These are phyloP conservation scores for Naganishia albida DNA, from an alignment of 1,284 basidiomycete species.

Conservation along the genomic window DNA sequence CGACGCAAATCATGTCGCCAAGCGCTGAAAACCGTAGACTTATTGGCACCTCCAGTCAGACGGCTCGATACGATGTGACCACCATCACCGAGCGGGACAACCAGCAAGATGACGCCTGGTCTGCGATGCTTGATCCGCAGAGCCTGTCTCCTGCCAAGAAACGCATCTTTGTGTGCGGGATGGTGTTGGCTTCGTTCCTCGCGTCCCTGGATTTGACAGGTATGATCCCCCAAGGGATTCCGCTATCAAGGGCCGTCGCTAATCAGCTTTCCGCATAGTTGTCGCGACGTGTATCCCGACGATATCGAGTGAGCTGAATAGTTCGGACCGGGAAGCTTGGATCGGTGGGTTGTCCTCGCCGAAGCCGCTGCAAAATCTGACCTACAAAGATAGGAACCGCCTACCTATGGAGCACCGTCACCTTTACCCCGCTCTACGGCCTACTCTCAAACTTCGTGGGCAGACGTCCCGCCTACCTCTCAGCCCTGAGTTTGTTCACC, in stretches of 20 bases:
- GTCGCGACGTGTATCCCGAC: conserved; percentile 42
- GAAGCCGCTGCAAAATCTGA: too few relatives aligned
- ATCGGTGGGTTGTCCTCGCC: conserved; percentile 34
- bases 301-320: conserved; percentile 39
- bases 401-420: conserved; percentile 41
- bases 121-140: conserved; percentile 7
- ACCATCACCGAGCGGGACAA: not conserved
- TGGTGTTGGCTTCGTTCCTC: conserved; percentile 39
- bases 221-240: too few relatives aligned
- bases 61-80: not conserved
- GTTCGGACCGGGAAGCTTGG: conserved; percentile 41
- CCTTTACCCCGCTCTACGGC: conserved; percentile 43
- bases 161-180: conserved; percentile 37
- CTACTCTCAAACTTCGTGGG: conserved; percentile 41
- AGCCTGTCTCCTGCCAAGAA: conserved; percentile 28
- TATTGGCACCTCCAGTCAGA: not conserved
- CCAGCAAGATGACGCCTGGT: not conserved
- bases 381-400: conserved; percentile 33
- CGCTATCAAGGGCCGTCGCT: too few relatives aligned
- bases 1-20: not conserved
- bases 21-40: not conserved
- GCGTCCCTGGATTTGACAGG: conserved; percentile 39
- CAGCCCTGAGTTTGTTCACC: conserved; percentile 40
- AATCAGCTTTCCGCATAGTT: too few relatives aligned
- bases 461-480: conserved; percentile 36